phyloP scores from a whole-genome alignment of 768 basidiomycete species.

The Lactarius pseudohatsudake region DNA sequence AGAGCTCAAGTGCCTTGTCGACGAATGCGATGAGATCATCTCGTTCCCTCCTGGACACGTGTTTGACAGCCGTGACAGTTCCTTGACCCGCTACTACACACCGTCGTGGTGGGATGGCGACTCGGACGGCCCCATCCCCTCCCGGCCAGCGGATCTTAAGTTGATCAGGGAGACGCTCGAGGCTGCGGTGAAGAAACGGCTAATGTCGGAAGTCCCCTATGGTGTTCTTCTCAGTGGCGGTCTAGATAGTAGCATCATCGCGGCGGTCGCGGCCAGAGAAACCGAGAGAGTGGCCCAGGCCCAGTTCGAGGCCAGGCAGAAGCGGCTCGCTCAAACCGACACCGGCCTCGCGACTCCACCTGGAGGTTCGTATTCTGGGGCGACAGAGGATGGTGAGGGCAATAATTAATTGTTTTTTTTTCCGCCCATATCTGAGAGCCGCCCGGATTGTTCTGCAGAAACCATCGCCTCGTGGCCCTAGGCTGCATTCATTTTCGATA shows the following conservation, averaged over 20 bases:
- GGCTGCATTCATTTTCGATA: conserved; percentile 96
- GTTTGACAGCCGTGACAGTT: conserved; percentile 80
- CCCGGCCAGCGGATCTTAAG: conserved; percentile 60
- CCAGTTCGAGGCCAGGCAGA: conserved; percentile 70
- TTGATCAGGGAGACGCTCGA: conserved; percentile 81
- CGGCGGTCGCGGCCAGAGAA: conserved; percentile 90
- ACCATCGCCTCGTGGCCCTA: conserved; percentile 89
- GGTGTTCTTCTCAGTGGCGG: conserved; percentile 96
- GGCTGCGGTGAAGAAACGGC: conserved; percentile 86
- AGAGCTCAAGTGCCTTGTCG: conserved; percentile 87
- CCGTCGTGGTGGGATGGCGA: conserved; percentile 93
- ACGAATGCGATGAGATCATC: conserved; percentile 93
- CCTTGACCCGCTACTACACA: conserved; percentile 80
- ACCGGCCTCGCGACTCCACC: conserved; percentile 62
- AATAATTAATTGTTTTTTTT: not conserved
- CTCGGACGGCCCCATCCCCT: conserved; percentile 61
- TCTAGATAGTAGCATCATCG: conserved; percentile 93
- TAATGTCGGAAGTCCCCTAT: conserved; percentile 99
- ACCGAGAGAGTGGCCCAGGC: conserved; percentile 87
- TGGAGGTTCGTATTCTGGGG: conserved; percentile 35
- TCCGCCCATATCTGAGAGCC: not conserved
- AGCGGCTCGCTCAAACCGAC: conserved; percentile 49
- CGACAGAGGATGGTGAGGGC: conserved; percentile 55
- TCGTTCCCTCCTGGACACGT: conserved; percentile 98
- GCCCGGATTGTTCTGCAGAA: conserved; percentile 40